phyloP scores from a whole-genome alignment of 768 basidiomycete species.

The Amanita thiersii region DNA sequence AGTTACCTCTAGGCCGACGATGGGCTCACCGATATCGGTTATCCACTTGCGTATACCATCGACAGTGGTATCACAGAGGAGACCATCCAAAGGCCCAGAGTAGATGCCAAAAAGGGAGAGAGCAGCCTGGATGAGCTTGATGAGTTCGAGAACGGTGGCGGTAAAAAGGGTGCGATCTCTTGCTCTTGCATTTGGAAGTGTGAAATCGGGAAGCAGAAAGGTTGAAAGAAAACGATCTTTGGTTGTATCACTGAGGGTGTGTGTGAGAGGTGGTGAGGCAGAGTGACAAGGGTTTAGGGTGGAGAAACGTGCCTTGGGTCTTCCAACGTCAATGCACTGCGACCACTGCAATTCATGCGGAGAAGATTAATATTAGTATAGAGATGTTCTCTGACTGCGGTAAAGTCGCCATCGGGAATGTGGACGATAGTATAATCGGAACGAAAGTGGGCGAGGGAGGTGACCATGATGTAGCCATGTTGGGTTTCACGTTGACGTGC shows the following conservation, averaged over 20 bases:
- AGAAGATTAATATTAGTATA: conserved; percentile 79
- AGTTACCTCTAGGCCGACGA: conserved; percentile 53
- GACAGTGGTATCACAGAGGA: conserved; percentile 72
- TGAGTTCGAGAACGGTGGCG: conserved; percentile 64
- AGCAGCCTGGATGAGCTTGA: conserved; percentile 66
- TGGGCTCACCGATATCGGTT: conserved; percentile 52
- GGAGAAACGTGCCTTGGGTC: conserved; percentile 50
- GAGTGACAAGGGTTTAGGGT: no score
- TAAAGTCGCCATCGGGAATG: conserved; percentile 65
- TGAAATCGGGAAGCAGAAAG: conserved; percentile 41
- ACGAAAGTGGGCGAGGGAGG: conserved; percentile 80
- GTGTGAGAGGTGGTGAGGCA: conserved; percentile 4
- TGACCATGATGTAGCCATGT: conserved; percentile 67
- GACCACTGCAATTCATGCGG: conserved; percentile 79
- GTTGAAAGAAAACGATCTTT: conserved; percentile 72
- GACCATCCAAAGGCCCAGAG: conserved; percentile 43
- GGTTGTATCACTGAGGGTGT: conserved; percentile 52
- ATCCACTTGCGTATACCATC: conserved; percentile 67
- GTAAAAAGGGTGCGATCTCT: conserved; percentile 42
- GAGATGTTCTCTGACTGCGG: conserved; percentile 53
- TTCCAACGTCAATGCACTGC: conserved; percentile 67
- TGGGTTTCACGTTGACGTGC: conserved; percentile 69
- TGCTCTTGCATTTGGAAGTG: conserved; percentile 19
- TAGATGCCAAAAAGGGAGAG: conserved; percentile 67
- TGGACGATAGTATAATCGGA: conserved; percentile 82